Conservation (phyloP, 1,284 basidiomycete species). For the Testicularia cyperi region DNA sequence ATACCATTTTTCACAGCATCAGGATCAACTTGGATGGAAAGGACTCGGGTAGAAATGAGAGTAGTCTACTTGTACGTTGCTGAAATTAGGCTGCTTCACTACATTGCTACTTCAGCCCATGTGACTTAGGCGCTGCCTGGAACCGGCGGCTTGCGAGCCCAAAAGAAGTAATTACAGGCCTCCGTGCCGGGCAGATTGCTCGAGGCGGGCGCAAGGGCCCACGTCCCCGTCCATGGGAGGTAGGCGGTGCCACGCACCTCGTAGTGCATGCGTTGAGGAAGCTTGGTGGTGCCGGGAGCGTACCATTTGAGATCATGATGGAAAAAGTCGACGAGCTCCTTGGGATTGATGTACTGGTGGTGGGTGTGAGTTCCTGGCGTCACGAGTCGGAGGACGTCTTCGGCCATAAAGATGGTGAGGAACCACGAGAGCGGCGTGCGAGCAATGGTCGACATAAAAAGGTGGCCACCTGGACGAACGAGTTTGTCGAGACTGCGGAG, state of each 20-base stretch:
- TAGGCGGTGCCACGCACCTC: constrained; percentile 54
- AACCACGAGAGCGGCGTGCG: constrained; percentile 87
- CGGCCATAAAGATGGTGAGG: constrained; percentile 86
- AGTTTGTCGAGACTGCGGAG: constrained; percentile 46
- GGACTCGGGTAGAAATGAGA: too few relatives aligned
- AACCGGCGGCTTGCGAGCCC: constrained; percentile 55
- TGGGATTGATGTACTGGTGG: constrained; percentile 83
- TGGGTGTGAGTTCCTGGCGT: constrained; percentile 88
- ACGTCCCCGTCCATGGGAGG: constrained; percentile 43
- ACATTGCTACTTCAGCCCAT: too few relatives aligned
- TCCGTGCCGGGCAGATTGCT: constrained; percentile 30
- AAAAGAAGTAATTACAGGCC: constrained; percentile 59
- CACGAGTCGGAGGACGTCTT: constrained; percentile 76
- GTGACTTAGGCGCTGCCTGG: too few relatives aligned
- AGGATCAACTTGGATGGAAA: too few relatives aligned
- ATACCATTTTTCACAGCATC: too few relatives aligned
- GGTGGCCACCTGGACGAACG: constrained; percentile 80
- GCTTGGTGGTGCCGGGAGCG: neutral
- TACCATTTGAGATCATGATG: constrained; percentile 64
- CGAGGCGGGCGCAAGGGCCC: constrained; percentile 27
- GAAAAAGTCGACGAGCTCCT: constrained; percentile 85
- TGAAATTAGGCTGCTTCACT: too few relatives aligned
- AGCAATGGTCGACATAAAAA: constrained; percentile 94
- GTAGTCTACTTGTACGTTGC: too few relatives aligned
- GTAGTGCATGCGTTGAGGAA: constrained; percentile 44